Evolutionary conservation across 768 basidiomycete species (phyloP), one percentile per base, ranked within the genome.

Genomic region (Boletus rubescentipes): DNA sequence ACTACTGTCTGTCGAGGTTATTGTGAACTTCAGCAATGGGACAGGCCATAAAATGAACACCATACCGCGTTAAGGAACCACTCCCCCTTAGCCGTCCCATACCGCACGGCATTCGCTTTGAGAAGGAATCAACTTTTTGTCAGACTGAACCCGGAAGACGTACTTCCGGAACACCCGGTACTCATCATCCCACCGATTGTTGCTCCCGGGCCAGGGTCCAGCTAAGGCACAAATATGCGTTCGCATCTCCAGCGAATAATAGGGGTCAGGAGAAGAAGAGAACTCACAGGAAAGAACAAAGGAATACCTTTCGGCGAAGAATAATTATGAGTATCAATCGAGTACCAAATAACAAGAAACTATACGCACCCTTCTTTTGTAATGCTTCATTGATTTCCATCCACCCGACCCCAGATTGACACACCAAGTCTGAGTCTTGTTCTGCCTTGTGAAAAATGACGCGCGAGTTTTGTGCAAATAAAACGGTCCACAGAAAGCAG

Each of bases 171-270:
- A 61, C 91, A 93, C 0, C 92, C 90, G 0, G 91, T 94, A 51
- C 87, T 87, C 29, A 89, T 75, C 88, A 93, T 93, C 0, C 91
- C 91, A 9, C 91, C 91, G 34, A 93, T 83, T 0, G 89, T 93
- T 1, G 91, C 91, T 23, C 84, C 81, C 0, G 88, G 90, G 10
- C 78, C 89, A 1, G 88, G 88, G 58, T 90, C 88, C 34, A 90
- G 77, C 88, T 90, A 57, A 20, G 18, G 18, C 10, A 56, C 10
- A 18, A 44, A 55, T 20, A 10, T 42, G 10, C 29, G 12, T 49
- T 35, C 9, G n/a, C 16, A 0, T 39, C 23, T 35, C n/a, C 38
- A 31, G 16, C 15, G n/a, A 5, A 36, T n/a, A 9, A 20, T 26
- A 26, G 26, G 51, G 9, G 23, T 16, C 2, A 6, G 34, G 18